Base-by-base conservation (phyloP, 345 rosid genomes). In the Euphorbia lathyris region DNA sequence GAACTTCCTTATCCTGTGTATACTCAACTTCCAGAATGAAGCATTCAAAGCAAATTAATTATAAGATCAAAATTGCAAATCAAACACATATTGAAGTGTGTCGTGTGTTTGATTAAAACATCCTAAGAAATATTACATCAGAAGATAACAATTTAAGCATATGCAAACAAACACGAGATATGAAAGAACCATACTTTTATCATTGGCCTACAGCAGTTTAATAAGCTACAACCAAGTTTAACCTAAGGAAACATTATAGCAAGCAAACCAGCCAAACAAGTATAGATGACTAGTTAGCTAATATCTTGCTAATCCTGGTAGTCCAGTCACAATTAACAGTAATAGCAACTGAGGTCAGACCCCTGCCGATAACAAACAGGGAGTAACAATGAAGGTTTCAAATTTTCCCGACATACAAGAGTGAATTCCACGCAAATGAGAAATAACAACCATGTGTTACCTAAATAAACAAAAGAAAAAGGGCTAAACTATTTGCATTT, bases 391-490 rank as follows among this genome's bases (percentile, higher is more conserved):
- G 17, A n/a, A 5, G 32, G 45, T 25, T 34, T 17, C 17, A 60
- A 12, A 60, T 25, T 1, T 32, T 25, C 20, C 19, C 11, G 14
- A 32, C 34, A 26, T 26, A 26, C 9, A 13, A 58, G 29, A 58
- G 7, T 27, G 32, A 36, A n/a, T n/a, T n/a, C n/a, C n/a, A 58
- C 38, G 5, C 38, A 34, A 19, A 7, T 19, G 30, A 8, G 20
- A 27, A 27, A 57, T 11, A 10, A 3, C 38, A 25, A 60, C 26
- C 32, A 60, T n/a, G n/a, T n/a, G 45, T 60, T 29, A 17, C 25
- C 65, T 32, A n/a, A 32, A 34, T 32, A 60, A 59, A 59, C 40
- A 32, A 59, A 30, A n/a, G 40, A 29, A 59, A 60, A 9, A 55
- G 29, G 23, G 32, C 20, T 16, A 30, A 7, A 14, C 45, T 19